Evolutionary conservation across 176 grass and related monocot genomes (phyloP).

Genomic region (Paspalum notatum): DNA sequence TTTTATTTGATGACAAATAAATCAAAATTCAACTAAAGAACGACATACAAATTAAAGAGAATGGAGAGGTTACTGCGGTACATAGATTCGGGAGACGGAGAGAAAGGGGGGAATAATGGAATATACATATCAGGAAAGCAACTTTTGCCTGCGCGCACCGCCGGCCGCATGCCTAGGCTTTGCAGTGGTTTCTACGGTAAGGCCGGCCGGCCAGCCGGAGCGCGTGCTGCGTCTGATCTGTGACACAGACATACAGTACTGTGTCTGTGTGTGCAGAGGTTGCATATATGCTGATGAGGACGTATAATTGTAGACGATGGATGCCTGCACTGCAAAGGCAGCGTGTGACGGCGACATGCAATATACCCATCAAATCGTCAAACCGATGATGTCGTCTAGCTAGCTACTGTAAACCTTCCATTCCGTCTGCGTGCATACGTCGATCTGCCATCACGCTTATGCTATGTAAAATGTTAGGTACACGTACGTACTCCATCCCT

Average conservation of each 20-base stretch:
- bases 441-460: conserved; percentile 37
- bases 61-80: too few relatives aligned
- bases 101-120: not conserved
- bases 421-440: not conserved
- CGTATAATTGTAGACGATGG: not conserved
- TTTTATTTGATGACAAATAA: too few relatives aligned
- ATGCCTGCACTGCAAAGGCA: conserved; percentile 35
- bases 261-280: not conserved
- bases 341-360: conserved; percentile 37
- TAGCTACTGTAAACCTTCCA: not conserved
- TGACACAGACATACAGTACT: too few relatives aligned
- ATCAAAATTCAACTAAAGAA: too few relatives aligned
- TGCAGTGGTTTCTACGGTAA: conserved; percentile 36
- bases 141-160: not conserved
- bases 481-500: not conserved
- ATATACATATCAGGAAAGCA: not conserved
- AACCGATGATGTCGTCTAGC: not conserved
- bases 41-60: too few relatives aligned
- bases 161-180: not conserved
- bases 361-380: conserved; percentile 15
- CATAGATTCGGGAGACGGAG: too few relatives aligned
- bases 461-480: not conserved
- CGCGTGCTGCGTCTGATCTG: not conserved
- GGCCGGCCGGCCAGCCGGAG: not conserved
- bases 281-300: conserved; percentile 1